phyloP scores from a whole-genome alignment of 345 rosid species.

The Citrus cavaleriei region DNA sequence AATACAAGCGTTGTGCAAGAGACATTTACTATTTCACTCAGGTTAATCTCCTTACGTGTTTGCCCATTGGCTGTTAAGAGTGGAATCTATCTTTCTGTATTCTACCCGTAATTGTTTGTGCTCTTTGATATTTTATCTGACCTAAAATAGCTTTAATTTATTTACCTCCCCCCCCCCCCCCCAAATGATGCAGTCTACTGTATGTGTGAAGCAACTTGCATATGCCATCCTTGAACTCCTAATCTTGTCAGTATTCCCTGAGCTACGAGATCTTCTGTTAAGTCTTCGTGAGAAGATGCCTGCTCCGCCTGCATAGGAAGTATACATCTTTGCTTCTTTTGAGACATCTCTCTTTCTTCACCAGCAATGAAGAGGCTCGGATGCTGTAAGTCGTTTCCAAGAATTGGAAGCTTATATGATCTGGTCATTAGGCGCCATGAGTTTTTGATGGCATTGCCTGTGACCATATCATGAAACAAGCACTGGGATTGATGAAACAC shows the following conservation, averaged over 20 bases:
- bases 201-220: slow-evolving; percentile 91
- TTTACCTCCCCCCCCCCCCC: no score
- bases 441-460: neutral
- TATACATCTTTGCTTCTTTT: neutral
- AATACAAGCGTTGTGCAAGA: slow-evolving; percentile 88
- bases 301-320: slow-evolving; percentile 18
- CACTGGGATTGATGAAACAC: neutral
- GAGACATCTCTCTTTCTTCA: neutral
- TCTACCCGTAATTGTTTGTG: neutral
- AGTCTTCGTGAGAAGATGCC: slow-evolving; percentile 54
- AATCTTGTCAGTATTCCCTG: slow-evolving; percentile 79
- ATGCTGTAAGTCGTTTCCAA: neutral
- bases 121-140: neutral
- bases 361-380: neutral
- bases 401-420: neutral
- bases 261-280: slow-evolving; percentile 65
- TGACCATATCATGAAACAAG: neutral
- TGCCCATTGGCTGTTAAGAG: neutral
- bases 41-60: slow-evolving; percentile 32
- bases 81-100: neutral
- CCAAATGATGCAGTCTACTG: slow-evolving; percentile 55
- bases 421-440: neutral
- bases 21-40: slow-evolving; percentile 95
- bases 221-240: slow-evolving; percentile 67
- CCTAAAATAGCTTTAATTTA: neutral